phyloP scores from a whole-genome alignment of 106 monocot genomes.

The Phalaenopsis equestris region DNA sequence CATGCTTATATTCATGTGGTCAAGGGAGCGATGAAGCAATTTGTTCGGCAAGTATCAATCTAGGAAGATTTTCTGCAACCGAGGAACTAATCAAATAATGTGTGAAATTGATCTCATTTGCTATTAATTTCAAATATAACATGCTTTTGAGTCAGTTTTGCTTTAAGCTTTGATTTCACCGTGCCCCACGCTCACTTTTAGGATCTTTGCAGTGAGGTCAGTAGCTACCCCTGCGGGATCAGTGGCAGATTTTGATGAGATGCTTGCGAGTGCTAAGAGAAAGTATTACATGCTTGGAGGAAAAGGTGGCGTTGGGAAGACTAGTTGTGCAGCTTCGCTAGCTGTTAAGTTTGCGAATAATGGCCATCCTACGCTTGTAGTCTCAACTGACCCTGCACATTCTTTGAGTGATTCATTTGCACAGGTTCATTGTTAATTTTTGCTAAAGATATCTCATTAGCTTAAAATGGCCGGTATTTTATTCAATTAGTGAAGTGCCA shows the following conservation, averaged over 20 bases:
- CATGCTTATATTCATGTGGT: too few relatives aligned
- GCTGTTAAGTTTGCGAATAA: conserved; percentile 94
- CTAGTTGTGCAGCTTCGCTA: conserved; percentile 92
- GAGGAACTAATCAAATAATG: not conserved
- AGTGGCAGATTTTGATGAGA: conserved; percentile 75
- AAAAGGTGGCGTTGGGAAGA: conserved; percentile 97
- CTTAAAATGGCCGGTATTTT: not conserved
- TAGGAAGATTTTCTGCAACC: not conserved
- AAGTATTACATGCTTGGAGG: conserved; percentile 98
- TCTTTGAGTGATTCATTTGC: conserved; percentile 97
- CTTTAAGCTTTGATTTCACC: not conserved
- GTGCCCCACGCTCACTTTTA: not conserved
- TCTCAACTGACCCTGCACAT: conserved; percentile 97
- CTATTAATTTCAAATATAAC: not conserved
- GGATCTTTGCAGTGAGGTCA: conserved; percentile 43
- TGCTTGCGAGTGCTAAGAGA: conserved; percentile 59
- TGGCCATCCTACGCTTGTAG: conserved; percentile 93
- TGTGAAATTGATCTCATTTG: not conserved
- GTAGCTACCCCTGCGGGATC: conserved; percentile 46
- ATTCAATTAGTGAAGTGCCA: not conserved
- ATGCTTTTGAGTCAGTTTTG: not conserved
- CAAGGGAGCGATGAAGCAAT: not conserved
- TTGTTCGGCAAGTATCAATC: not conserved
- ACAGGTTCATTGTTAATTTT: conserved; percentile 32
- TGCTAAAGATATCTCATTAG: not conserved